Evolutionary conservation across 1,284 basidiomycete genomes (phyloP).

Genomic region (Pascua guehoae): DNA sequence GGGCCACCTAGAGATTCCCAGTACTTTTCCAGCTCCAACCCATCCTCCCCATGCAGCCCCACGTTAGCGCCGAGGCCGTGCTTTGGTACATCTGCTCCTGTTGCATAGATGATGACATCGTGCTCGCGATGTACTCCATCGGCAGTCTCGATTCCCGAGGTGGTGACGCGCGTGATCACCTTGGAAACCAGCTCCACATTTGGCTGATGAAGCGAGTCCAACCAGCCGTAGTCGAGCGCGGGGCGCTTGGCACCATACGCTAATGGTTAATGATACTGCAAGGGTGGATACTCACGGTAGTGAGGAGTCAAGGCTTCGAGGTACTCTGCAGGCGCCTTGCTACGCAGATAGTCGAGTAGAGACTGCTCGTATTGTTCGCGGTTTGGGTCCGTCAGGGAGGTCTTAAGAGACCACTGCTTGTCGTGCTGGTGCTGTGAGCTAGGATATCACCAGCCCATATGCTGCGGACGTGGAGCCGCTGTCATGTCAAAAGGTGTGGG

Average conservation of each 20-base stretch:
- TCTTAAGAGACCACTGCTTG: slow-evolving; percentile 1
- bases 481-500: background rate
- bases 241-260: slow-evolving; percentile 4
- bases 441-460: too few relatives aligned
- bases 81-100: background rate
- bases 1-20: slow-evolving; percentile 4
- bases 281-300: background rate
- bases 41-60: background rate
- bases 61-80: slow-evolving; percentile 2
- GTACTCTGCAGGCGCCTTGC: slow-evolving; percentile 4
- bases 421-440: background rate
- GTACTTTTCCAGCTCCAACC: slow-evolving; percentile 3
- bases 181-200: slow-evolving; percentile 3
- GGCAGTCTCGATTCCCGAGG: background rate
- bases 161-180: background rate
- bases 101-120: slow-evolving; percentile 8
- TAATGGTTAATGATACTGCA: background rate
- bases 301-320: slow-evolving; percentile 3
- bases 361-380: slow-evolving; percentile 2
- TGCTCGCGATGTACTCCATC: slow-evolving; percentile 4
- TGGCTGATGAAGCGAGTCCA: background rate
- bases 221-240: slow-evolving; percentile 2
- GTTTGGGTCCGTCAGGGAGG: background rate
- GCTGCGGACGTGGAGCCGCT: too few relatives aligned
- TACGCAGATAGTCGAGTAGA: background rate